Evolutionary conservation across 805 yeast genomes (phyloP).

Genomic region (Suhomyces emberorum): DNA sequence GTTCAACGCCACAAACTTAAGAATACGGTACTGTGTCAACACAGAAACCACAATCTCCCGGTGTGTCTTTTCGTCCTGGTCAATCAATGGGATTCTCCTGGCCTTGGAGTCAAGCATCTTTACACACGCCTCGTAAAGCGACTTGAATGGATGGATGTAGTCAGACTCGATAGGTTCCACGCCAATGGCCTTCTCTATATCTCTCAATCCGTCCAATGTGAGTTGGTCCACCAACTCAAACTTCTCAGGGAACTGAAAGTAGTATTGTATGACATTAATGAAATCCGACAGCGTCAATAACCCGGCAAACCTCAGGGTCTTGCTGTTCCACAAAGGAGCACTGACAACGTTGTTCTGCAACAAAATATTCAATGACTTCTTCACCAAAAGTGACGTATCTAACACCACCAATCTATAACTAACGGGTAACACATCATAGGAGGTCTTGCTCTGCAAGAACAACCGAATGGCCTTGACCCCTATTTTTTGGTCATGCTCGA

Average conservation of each 20-base stretch:
- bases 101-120: slow-evolving; percentile 87
- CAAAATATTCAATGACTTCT: slow-evolving; percentile 84
- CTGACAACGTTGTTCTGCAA: slow-evolving; percentile 92
- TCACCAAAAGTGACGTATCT: slow-evolving; percentile 86
- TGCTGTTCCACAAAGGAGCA: slow-evolving; percentile 95
- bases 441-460: slow-evolving; percentile 84
- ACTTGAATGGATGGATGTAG: slow-evolving; percentile 85
- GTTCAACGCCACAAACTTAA: slow-evolving; percentile 92
- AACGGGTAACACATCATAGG: slow-evolving; percentile 95
- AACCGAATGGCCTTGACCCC: slow-evolving; percentile 80
- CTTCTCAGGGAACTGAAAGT: slow-evolving; percentile 83
- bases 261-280: slow-evolving; percentile 91
- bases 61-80: slow-evolving; percentile 86
- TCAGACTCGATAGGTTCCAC: slow-evolving; percentile 82
- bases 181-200: slow-evolving; percentile 83
- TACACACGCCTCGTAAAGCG: slow-evolving; percentile 88
- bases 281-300: slow-evolving; percentile 88
- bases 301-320: slow-evolving; percentile 89
- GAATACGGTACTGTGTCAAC: slow-evolving; percentile 90
- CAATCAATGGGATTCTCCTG: slow-evolving; percentile 90
- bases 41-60: slow-evolving; percentile 94
- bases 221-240: slow-evolving; percentile 83
- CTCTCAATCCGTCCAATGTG: slow-evolving; percentile 79
- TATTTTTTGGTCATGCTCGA: slow-evolving; percentile 60
- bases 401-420: slow-evolving; percentile 88